Percentiles rank a stretch among this genome's conserved stretches.
Evolutionary conservation across 768 basidiomycete species (phyloP).

Genomic region (Hydnomerulius pinastri): DNA sequence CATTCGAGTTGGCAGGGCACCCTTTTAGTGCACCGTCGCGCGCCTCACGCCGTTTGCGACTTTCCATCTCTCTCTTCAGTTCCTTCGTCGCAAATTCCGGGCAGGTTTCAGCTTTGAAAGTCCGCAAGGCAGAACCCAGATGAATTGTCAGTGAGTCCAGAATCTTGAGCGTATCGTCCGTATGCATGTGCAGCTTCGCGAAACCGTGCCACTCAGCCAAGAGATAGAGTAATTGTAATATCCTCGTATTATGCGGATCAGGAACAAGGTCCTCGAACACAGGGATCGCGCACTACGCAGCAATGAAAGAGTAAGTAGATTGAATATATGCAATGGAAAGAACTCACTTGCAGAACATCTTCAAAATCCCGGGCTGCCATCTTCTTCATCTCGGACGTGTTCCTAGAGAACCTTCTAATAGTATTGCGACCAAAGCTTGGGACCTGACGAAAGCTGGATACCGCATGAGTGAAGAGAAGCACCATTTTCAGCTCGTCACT

Average conservation of each 20-base stretch:
- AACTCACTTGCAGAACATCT: slow-evolving; percentile 37
- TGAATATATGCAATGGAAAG: too few species aligned
- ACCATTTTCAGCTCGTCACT: not conserved
- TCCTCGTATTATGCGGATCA: slow-evolving; percentile 9
- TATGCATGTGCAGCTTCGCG: slow-evolving; percentile 27
- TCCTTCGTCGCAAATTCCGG: slow-evolving; percentile 28
- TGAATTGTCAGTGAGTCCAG: not conserved
- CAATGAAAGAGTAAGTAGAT: too few species aligned
- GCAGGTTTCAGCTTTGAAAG: slow-evolving; percentile 26
- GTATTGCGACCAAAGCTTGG: slow-evolving; percentile 34
- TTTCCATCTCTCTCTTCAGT: slow-evolving; percentile 28
- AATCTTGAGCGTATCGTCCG: slow-evolving; percentile 8
- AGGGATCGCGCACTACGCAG: slow-evolving; percentile 32
- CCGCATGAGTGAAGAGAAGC: slow-evolving; percentile 1
- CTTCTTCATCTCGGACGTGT: slow-evolving; percentile 36
- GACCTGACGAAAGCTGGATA: slow-evolving; percentile 28
- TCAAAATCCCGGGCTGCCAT: slow-evolving; percentile 39
- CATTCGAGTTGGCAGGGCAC: not conserved
- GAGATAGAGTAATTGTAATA: slow-evolving; percentile 18
- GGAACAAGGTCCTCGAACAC: slow-evolving; percentile 31
- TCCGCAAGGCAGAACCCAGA: slow-evolving; percentile 23
- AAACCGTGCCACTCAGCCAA: slow-evolving; percentile 22
- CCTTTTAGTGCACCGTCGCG: not conserved
- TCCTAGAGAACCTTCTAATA: slow-evolving; percentile 29
- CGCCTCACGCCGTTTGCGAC: slow-evolving; percentile 15